Evolutionary conservation across 768 basidiomycete species (phyloP), one percentile per base, ranked within the genome.

Genomic region (Daedalea quercina): DNA sequence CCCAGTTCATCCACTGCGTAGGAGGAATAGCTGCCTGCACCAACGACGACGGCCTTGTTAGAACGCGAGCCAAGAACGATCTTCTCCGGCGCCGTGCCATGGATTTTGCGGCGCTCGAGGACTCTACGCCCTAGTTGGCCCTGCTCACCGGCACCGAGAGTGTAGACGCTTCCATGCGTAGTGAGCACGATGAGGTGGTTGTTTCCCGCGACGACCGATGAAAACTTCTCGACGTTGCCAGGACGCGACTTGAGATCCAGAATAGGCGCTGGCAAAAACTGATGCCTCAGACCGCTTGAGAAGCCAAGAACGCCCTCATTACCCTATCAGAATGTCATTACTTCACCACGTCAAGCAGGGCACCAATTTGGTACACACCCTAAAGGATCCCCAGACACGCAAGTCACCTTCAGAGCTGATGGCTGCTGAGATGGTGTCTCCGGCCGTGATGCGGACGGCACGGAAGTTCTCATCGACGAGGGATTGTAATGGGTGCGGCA

Each of bases 151-250:
- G 89, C 87, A 9, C 95, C 95, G 82, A 90, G 90, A 3, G 90
- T 82, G 62, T 87, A 91, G 50, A 98, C 81, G 60, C 83, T 81
- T 9, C 95, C 95, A 51, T 87, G 85, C 0, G 86, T 87, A 3
- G 93, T 95, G 34, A 97, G 75, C 11, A 93, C 88, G 51, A 98
- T 71, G 23, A 96, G 76, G 66, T 97, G 95, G 62, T 98, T 94
- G 66, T 80, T 80, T 20, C 95, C 95, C 26, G 87, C 82, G 3
- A 81, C 87, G 50, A 94, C 78, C 15, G 85, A 75, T 9, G 82
- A 79, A 31, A 89, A 85, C 58, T 84, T 87, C 63, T 90, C 87
- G 34, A 67, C 65, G 58, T 85, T 81, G 19, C 82, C 82, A 2
- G 80, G 79, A 54, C 80, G 84, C 54, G 80, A 76, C 48, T 71